Evolutionary conservation across 2,329 filamentous ascomycete species (phyloP), one percentile per base, ranked within the genome.

Genomic region (Xylariaceae sp.): DNA sequence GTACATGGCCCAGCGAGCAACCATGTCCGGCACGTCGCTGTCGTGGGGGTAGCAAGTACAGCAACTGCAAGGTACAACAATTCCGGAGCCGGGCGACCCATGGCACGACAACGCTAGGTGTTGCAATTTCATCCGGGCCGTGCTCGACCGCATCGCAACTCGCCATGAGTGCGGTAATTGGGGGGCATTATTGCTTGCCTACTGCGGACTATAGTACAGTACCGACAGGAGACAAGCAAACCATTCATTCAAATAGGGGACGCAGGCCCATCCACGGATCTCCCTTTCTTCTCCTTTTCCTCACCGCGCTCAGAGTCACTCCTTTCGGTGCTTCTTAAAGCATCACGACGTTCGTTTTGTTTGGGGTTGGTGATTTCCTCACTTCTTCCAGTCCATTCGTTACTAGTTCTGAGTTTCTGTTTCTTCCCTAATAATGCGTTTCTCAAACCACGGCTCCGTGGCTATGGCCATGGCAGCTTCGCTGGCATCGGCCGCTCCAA

Each of bases 341-440:
- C 52, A 65, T 51, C 58, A 60, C 56, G 57, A 61, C 57, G 41
- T 12, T 56, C 55, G 53, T 63, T 59, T 61, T 26, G 26, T 62
- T 58, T 37, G 57, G 61, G 57, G 61, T 47, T 21, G 57, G 58
- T 63, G 55, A 47, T 53, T 16, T 16, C 12, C 12, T 54, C 51
- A 51, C 52, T 59, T 47, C 9, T 54, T 65, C 67, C 66, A 68
- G 65, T 69, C 64, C 66, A 67, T 68, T 66, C 62, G 65, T 69
- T 43, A 55, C 49, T 57, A 50, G 36, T 47, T 51, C 40, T 49
- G 60, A 54, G 58, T 13, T 15, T 13, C 53, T n/a, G n/a, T 47
- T 50, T 16, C n/a, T 44, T 18, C 37, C n/a, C 5, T 21, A 32
- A 21, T 36, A 44, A 69, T 70, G 67, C 65, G 65, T 49, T 67